Evolutionary conservation across 495 filamentous ascomycete genomes (phyloP), one percentile per base, ranked within the genome.

Genomic region (Podospora tetraspora): DNA sequence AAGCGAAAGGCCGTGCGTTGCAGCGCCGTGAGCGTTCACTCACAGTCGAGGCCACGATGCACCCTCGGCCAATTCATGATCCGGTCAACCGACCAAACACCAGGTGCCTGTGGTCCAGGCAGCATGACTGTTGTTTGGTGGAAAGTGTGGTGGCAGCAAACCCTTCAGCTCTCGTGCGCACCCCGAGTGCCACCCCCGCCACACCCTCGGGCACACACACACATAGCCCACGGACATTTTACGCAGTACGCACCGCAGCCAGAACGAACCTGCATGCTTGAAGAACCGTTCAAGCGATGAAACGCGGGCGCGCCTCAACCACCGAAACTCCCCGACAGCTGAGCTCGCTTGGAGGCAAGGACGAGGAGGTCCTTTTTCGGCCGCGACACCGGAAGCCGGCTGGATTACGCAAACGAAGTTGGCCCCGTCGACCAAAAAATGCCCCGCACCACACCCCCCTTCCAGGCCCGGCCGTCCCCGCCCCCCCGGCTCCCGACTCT

Each of bases 1-100:
- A 67, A 67, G 65, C 52, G 63, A 66, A 66, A 57, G 64, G 64
- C 64, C 64, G 64, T 66, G 64, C 64, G 64, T 21, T 60, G 11
- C 27, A 59, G 21, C 58, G 27, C n/a, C 57, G 57, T 24, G 21
- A 23, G 59, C 59, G 59, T 29, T 52, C n/a, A 9, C 43, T 52
- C 19, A 52, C 13, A 52, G 43, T 52, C 43, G 0, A 52, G 43
- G 43, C 43, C 19, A 52, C 43, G 59, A 60, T 25, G 27, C 59
- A 29, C 23, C 23, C 59, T 29, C 59, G 59, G 59, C 59, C 23
- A 60, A 29, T 60, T 60, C 59, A 24, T 60, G 23, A 60, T 25
- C 21, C 59, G 59, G 9, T 29, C 59, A 29, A 60, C 59, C 59
- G 59, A 60, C 59, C 59, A 60, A 25, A 25, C 59, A 1, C 12